A percentile compares a stretch with the other conserved stretches of the same genome.
phyloP scores from a whole-genome alignment of 2,329 filamentous ascomycete species.

The Apiospora sp. region DNA sequence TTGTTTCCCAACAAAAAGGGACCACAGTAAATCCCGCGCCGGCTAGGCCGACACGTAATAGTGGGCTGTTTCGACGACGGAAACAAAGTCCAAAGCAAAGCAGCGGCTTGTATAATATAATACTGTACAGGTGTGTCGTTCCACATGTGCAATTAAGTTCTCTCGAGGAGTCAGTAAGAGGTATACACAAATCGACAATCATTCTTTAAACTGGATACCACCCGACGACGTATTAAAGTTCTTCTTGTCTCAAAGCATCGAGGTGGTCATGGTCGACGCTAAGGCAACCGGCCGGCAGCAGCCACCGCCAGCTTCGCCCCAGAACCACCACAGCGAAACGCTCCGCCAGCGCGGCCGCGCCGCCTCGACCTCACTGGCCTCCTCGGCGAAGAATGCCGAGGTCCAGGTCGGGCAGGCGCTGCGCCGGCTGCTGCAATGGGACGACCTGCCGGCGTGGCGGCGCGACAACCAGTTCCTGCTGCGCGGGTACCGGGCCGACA shows the following conservation, averaged over 20 bases:
- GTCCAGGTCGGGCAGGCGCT: conserved; percentile 49
- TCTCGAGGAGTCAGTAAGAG: background rate
- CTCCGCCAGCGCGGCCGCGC: conserved; percentile 40
- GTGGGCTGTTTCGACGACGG: conserved; percentile 18
- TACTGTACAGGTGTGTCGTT: background rate
- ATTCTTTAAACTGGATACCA: background rate
- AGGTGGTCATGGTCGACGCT: background rate
- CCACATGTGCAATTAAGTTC: background rate
- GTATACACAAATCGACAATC: background rate
- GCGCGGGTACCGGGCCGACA: conserved; percentile 60
- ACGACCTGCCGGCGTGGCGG: conserved; percentile 66
- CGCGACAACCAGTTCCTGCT: conserved; percentile 66
- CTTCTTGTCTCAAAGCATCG: background rate
- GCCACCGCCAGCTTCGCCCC: background rate
- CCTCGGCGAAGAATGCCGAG: conserved; percentile 46
- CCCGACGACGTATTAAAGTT: background rate
- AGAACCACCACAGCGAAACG: background rate
- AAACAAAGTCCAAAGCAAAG: background rate
- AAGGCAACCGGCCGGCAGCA: conserved; percentile 12
- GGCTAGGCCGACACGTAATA: conserved; percentile 14
- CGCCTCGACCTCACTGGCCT: conserved; percentile 33
- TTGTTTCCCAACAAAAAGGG: conserved; percentile 13
- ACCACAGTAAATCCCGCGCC: conserved; percentile 5
- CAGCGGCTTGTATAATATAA: background rate
- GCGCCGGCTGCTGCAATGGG: conserved; percentile 56